A percentile compares a stretch with the other conserved stretches of the same genome.
Conservation (phyloP, 495 filamentous ascomycete species). For the Lepraria neglecta region DNA sequence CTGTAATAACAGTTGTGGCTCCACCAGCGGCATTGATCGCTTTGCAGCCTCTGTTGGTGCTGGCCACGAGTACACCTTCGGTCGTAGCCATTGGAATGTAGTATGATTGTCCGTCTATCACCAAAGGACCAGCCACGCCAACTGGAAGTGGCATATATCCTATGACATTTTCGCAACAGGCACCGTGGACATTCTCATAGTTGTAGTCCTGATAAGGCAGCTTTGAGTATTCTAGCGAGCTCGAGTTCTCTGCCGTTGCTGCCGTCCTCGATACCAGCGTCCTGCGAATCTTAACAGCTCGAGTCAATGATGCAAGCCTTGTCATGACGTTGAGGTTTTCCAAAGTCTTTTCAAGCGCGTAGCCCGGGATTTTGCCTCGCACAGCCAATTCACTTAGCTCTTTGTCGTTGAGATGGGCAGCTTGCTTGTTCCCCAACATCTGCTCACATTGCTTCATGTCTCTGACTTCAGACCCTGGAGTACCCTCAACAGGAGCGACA, state of each 20-base stretch:
- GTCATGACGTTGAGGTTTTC: slow-evolving; percentile 64
- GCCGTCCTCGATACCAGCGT: slow-evolving; percentile 79
- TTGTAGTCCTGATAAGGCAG: slow-evolving; percentile 88
- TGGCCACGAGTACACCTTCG: slow-evolving; percentile 93
- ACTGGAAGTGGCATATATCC: slow-evolving; percentile 92
- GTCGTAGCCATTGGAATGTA: slow-evolving; percentile 98
- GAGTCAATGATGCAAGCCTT: slow-evolving; percentile 64
- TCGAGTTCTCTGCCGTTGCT: slow-evolving; percentile 65
- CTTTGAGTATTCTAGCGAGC: slow-evolving; percentile 70
- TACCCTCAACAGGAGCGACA: slow-evolving; percentile 2
- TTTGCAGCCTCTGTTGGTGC: slow-evolving; percentile 86
- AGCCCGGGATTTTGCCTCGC: slow-evolving; percentile 84
- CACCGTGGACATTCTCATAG: slow-evolving; percentile 85
- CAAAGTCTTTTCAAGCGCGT: slow-evolving; percentile 74
- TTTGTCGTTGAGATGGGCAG: slow-evolving; percentile 69
- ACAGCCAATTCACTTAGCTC: slow-evolving; percentile 78
- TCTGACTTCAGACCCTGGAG: slow-evolving; percentile 28
- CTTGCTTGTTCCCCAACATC: slow-evolving; percentile 72
- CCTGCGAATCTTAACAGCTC: slow-evolving; percentile 88
- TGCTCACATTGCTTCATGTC: slow-evolving; percentile 56
- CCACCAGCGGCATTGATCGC: slow-evolving; percentile 96
- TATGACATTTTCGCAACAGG: slow-evolving; percentile 98
- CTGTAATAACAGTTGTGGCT: slow-evolving; percentile 83
- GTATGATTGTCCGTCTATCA: slow-evolving; percentile 87
- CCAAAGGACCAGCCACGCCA: slow-evolving; percentile 86